Percentiles rank a stretch among this genome's conserved stretches.
phyloP scores from a whole-genome alignment of 2,329 filamentous ascomycete species.

The Decorospora gaudefroyi region DNA sequence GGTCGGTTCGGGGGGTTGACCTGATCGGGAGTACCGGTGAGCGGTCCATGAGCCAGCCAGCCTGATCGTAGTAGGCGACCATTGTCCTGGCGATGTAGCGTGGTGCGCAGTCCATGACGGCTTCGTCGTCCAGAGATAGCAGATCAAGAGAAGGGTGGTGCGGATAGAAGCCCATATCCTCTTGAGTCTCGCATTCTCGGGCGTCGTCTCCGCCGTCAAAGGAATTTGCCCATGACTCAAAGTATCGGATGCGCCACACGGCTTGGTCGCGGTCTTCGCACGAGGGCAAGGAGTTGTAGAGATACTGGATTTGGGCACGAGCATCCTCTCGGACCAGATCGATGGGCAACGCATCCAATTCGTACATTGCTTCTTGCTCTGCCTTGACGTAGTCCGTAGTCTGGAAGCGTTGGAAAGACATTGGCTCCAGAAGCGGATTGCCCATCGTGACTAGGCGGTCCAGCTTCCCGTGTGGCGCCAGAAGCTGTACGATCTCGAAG shows the following conservation, averaged over 20 bases:
- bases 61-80: conserved; percentile 30
- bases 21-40: conserved; percentile 21
- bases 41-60: conserved; percentile 18
- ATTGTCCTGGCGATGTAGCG: conserved; percentile 26
- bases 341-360: conserved; percentile 2
- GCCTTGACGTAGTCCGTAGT: not conserved
- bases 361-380: not conserved
- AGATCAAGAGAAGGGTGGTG: conserved; percentile 14
- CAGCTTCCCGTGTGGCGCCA: conserved; percentile 22
- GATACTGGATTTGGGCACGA: conserved; percentile 5
- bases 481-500: conserved; percentile 31
- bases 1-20: too few species aligned
- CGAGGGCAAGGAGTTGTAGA: conserved; percentile 9
- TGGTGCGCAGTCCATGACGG: conserved; percentile 3
- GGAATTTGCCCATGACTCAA: conserved; percentile 21
- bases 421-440: conserved; percentile 24
- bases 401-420: conserved; percentile 10
- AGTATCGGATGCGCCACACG: conserved; percentile 23
- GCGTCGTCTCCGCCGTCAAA: conserved; percentile 8
- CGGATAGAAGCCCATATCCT: conserved; percentile 13
- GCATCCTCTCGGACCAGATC: conserved; percentile 8
- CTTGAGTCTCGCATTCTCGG: not conserved
- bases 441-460: conserved; percentile 18
- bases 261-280: conserved; percentile 17
- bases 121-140: not conserved